phyloP scores from a whole-genome alignment of 2,329 filamentous ascomycete species.

The Neonectria neomacrospora region DNA sequence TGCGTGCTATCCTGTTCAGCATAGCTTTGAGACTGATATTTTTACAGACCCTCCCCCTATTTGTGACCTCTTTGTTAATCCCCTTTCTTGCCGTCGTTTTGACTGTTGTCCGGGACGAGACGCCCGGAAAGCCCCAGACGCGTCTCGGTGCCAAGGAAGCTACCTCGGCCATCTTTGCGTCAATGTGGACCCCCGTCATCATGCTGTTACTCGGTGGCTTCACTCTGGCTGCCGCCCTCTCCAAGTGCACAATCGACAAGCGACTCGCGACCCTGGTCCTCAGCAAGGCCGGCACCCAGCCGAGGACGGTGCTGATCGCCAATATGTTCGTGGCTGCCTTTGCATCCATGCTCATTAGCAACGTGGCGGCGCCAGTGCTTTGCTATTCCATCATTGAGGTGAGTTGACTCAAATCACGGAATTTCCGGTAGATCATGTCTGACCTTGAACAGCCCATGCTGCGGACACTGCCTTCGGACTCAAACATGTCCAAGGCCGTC shows the following conservation, averaged over 20 bases:
- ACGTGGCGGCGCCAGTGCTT: slow-evolving; percentile 94
- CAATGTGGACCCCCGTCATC: slow-evolving; percentile 99
- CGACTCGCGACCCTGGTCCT: slow-evolving; percentile 95
- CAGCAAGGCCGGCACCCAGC: slow-evolving; percentile 93
- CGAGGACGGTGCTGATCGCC: slow-evolving; percentile 88
- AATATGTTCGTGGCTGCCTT: slow-evolving; percentile 99
- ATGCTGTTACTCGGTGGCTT: slow-evolving; percentile 98
- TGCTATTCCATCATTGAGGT: slow-evolving; percentile 98
- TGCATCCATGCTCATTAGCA: slow-evolving; percentile 98
- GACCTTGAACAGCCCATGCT: slow-evolving; percentile 76
- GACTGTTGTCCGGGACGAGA: slow-evolving; percentile 82
- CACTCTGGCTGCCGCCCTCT: slow-evolving; percentile 92
- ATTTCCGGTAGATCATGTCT: slow-evolving; percentile 19
- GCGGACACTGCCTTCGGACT: slow-evolving; percentile 89
- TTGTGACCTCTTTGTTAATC: slow-evolving; percentile 93
- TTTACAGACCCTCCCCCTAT: slow-evolving; percentile 86
- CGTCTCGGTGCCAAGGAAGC: slow-evolving; percentile 84
- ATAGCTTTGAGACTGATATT: slow-evolving; percentile 22
- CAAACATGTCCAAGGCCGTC: slow-evolving; percentile 92
- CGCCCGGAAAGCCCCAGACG: slow-evolving; percentile 64
- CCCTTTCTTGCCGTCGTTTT: slow-evolving; percentile 93
- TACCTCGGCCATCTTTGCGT: slow-evolving; percentile 85
- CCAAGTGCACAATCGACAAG: slow-evolving; percentile 98
- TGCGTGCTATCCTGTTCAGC: not conserved
- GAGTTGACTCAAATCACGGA: slow-evolving; percentile 41